Base-by-base conservation (phyloP, 495 filamentous ascomycete genomes). In the Hypoxylon fuscum region DNA sequence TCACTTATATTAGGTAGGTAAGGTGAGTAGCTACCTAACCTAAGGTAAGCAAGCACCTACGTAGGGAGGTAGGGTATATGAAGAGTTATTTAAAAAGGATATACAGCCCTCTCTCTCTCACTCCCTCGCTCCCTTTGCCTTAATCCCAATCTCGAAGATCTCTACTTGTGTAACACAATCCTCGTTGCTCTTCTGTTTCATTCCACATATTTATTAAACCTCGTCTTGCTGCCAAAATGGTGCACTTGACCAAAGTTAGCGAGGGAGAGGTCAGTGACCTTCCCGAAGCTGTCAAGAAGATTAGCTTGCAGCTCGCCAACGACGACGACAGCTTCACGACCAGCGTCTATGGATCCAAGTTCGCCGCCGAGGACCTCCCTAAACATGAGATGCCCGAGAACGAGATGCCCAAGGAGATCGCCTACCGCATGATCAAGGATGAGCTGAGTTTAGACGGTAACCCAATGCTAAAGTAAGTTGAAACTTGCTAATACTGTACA, bases 361-460 rank as follows among this genome's bases (percentile, higher is more conserved):
- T 90, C 72, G 92, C 93, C 10, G 85, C 87, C 25, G 74, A 87
- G 63, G 89, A 92, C 72, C 82, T 96, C 46, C 90, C 91, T 32
- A 85, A 83, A 66, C 82, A 88, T 70, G 88, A 91, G 73, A 96
- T 97, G 89, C 92, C 93, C n/a, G 92, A 96, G 68, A 64, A 74
- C 5, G 90, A 94, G 74, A 94, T 94, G 91, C 91, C 91, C 38
- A 88, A 86, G 56, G 90, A 96, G 65, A 81, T 94, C n/a, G 92
- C 92, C 10, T 93, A 96, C 74, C 88, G 91, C 38, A 90, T 96
- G 91, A 97, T 97, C 78, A 93, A 92, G 77, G 93, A 97, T 70
- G 92, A 97, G 68, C 75, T 96, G 66, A 92, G 88, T 63, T 76
- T 96, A 59, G 92, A 97, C 72, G 90, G 90, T n/a, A 96, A 93